Evolutionary conservation across 2,329 filamentous ascomycete species (phyloP).

Genomic region (Clarireedia monteithiana): DNA sequence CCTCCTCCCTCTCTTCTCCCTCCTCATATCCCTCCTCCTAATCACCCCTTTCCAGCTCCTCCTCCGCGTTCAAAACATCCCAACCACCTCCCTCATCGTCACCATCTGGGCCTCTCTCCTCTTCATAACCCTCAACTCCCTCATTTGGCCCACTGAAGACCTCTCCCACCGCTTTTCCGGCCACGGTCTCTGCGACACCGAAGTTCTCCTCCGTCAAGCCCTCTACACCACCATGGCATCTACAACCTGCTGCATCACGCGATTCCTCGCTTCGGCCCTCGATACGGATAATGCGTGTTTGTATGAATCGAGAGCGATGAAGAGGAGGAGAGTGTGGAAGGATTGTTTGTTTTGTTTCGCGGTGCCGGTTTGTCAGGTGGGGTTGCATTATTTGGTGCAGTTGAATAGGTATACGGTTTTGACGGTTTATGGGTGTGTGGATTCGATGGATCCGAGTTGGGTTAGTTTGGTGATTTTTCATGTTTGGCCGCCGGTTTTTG

Average conservation of each 20-base stretch:
- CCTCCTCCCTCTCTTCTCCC: constrained; percentile 40
- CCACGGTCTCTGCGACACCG: constrained; percentile 53
- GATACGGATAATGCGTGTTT: constrained; percentile 48
- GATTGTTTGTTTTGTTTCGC: constrained; percentile 49
- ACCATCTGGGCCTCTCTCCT: constrained; percentile 51
- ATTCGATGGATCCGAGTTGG: constrained; percentile 49
- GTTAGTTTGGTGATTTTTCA: constrained; percentile 43
- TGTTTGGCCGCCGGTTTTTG: constrained; percentile 49
- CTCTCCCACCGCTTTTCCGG: constrained; percentile 48
- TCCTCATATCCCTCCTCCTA: constrained; percentile 43
- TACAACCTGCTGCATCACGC: constrained; percentile 49
- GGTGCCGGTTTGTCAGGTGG: constrained; percentile 46
- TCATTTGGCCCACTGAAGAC: constrained; percentile 57
- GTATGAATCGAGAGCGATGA: constrained; percentile 40
- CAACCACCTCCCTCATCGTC: constrained; percentile 46
- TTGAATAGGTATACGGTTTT: constrained; percentile 48
- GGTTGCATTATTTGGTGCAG: constrained; percentile 53
- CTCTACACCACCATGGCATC: constrained; percentile 44
- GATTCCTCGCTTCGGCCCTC: constrained; percentile 51
- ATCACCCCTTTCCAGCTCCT: constrained; percentile 54
- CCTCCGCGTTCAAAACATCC: constrained; percentile 50
- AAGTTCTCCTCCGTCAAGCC: constrained; percentile 50
- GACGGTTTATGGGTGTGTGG: constrained; percentile 50
- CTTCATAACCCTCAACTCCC: constrained; percentile 50
- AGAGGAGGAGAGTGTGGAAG: constrained; percentile 37